Base-by-base conservation (phyloP, 768 basidiomycete genomes). In the Chalciporus chontae region DNA sequence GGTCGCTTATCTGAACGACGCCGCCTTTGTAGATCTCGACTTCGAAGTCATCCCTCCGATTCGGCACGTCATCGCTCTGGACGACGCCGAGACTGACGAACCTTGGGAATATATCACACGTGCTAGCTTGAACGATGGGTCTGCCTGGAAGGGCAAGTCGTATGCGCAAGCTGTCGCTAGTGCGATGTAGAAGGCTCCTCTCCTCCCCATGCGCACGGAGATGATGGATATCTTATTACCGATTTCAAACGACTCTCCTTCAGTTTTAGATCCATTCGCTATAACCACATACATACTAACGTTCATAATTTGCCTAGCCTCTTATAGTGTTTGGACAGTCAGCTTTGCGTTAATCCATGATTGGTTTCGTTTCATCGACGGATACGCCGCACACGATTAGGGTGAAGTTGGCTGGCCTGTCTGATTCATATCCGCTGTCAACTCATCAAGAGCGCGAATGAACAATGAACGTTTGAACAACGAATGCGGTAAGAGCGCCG, bases 51-150 rank as follows among this genome's bases (percentile, higher is more conserved):
- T 68, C 3, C 59, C 66, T 15, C 66, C 61, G 8, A 48, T 69
- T 44, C 68, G 66, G 36, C 34, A 63, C 11, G 66, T 68, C 47
- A 68, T 68, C 40, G 66, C 53, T 38, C 54, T 69, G 53, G 66
- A 68, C 14, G 66, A 67, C 32, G 45, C 37, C 1, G 66, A 67
- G 10, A 40, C 42, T 5, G 61, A 69, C 18, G 66, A 68, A 21
- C 54, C 61, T 18, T 68, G 66, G 66, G 68, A 68, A 31, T 68
- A 69, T 43, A 32, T 68, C 15, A 58, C 66, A 41, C 64, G 64
- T 21, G 52, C 66, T 8, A 61, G 63, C 40, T 9, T 66, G 27
- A 48, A 52, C 29, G 64, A 68, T 10, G 64, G 62, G 8, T 50
- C 61, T 38, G 44, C 55, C 39, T 66, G 65, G 65, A 62, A 58